phyloP scores from a whole-genome alignment of 768 basidiomycete genomes.

The Hebeloma cylindrosporum region DNA sequence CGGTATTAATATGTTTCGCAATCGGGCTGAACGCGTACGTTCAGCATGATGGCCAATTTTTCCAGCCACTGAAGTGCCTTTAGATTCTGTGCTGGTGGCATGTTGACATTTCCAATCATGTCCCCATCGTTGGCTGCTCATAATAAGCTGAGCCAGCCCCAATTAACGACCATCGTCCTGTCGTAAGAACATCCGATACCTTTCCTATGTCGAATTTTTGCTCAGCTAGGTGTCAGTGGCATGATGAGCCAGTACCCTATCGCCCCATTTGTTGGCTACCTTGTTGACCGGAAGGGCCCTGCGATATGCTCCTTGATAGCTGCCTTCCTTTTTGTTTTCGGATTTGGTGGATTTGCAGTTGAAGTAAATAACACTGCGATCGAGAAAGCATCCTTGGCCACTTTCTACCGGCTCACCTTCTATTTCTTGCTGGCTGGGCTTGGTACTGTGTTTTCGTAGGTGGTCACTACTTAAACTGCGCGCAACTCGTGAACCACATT shows the following conservation, averaged over 20 bases:
- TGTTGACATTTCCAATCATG: conserved; percentile 77
- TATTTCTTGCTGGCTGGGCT: conserved; percentile 66
- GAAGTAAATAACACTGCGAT: conserved; percentile 52
- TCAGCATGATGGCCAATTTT: conserved; percentile 1
- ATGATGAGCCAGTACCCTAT: conserved; percentile 83
- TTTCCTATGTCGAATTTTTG: conserved; percentile 4
- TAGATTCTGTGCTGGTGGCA: conserved; percentile 76
- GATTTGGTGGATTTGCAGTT: conserved; percentile 63
- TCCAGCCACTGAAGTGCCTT: neutral
- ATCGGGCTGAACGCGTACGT: conserved; percentile 67
- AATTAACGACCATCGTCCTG: conserved; percentile 74
- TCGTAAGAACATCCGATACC: conserved; percentile 71
- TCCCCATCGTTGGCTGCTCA: conserved; percentile 60
- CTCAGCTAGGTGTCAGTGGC: conserved; percentile 45
- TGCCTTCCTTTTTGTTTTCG: conserved; percentile 54
- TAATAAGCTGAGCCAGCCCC: conserved; percentile 69
- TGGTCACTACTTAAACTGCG: conserved; percentile 6
- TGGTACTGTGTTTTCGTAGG: conserved; percentile 74
- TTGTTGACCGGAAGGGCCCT: conserved; percentile 68
- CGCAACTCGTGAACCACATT: neutral
- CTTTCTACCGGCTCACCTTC: conserved; percentile 30
- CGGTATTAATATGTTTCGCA: conserved; percentile 43
- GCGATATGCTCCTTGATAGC: conserved; percentile 65
- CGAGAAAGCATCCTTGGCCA: neutral
- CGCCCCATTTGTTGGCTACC: conserved; percentile 65